Evolutionary conservation across 164 flowering plant species (phyloP).

Genomic region (Dillenia turbinata): DNA sequence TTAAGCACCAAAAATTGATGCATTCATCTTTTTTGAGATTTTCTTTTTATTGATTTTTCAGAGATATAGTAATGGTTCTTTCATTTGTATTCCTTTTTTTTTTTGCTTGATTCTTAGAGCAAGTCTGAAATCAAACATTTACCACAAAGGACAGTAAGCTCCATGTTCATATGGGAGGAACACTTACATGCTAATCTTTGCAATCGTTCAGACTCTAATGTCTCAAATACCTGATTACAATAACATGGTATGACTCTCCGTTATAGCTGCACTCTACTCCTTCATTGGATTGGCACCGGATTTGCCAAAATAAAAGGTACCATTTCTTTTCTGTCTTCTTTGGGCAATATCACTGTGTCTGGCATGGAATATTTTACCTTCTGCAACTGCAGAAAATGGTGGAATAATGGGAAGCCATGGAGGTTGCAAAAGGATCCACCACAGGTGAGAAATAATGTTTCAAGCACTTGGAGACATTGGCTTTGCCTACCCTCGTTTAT

Average conservation of each 20-base stretch:
- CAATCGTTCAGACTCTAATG: conserved; percentile 30
- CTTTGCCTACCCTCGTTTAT: conserved; percentile 31
- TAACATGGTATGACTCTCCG: conserved; percentile 42
- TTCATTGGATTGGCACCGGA: conserved; percentile 52
- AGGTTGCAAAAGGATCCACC: conserved; percentile 26
- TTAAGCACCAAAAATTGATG: too few relatives aligned
- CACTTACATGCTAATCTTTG: conserved; percentile 38
- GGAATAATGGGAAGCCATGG: conserved; percentile 33
- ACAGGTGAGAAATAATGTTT: conserved; percentile 25
- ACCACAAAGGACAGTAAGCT: conserved; percentile 44
- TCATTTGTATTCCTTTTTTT: too few relatives aligned
- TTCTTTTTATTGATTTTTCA: too few relatives aligned
- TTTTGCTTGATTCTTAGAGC: too few relatives aligned
- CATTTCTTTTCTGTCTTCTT: too few relatives aligned
- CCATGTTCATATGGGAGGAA: conserved; percentile 24
- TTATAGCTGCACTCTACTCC: conserved; percentile 50
- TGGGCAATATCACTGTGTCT: not conserved
- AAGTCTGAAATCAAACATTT: conserved; percentile 42
- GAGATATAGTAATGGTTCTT: too few relatives aligned
- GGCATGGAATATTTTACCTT: not conserved
- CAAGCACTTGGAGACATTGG: conserved; percentile 50
- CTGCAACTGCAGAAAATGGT: conserved; percentile 30
- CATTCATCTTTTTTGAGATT: too few relatives aligned
- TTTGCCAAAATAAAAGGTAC: conserved; percentile 59
- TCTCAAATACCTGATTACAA: conserved; percentile 52